Conservation (phyloP, 768 basidiomycete species). For the Naganishia vishniacii region DNA sequence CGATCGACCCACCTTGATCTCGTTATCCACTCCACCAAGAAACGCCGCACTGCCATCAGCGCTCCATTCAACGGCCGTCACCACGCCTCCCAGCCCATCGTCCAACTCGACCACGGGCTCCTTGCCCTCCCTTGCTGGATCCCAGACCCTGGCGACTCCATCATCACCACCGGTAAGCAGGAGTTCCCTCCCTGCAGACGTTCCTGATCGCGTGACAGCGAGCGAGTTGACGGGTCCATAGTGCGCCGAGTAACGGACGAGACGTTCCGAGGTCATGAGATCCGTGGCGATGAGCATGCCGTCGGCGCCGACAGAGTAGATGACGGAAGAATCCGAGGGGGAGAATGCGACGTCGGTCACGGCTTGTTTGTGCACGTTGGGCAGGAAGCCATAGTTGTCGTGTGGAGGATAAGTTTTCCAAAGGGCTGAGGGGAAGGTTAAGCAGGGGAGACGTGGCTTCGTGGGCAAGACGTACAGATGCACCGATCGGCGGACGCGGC, state of each 20-base stretch:
- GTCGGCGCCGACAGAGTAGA: constrained; percentile 88
- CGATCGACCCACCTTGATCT: constrained; percentile 76
- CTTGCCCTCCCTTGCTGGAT: constrained; percentile 60
- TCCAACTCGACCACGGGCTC: constrained; percentile 77
- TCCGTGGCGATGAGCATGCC: constrained; percentile 71
- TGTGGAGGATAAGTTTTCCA: constrained; percentile 91
- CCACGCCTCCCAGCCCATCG: constrained; percentile 67
- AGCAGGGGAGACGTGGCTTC: not conserved
- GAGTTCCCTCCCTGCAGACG: constrained; percentile 74
- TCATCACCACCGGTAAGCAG: constrained; percentile 86
- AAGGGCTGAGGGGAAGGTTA: constrained; percentile 55
- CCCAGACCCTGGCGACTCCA: constrained; percentile 85
- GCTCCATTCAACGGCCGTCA: constrained; percentile 87
- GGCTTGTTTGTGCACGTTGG: constrained; percentile 78
- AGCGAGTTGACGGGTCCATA: constrained; percentile 84
- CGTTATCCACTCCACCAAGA: constrained; percentile 90
- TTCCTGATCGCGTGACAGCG: constrained; percentile 63
- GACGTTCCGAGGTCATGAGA: constrained; percentile 65
- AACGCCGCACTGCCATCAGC: constrained; percentile 83
- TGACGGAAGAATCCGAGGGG: constrained; percentile 36
- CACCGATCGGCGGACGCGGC: constrained; percentile 84
- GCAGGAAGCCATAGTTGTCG: constrained; percentile 81
- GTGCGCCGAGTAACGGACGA: constrained; percentile 78
- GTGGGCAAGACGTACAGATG: constrained; percentile 62
- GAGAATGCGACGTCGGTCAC: constrained; percentile 83